phyloP scores from a whole-genome alignment of 1,284 basidiomycete species.

The Ceratobasidium sp. region DNA sequence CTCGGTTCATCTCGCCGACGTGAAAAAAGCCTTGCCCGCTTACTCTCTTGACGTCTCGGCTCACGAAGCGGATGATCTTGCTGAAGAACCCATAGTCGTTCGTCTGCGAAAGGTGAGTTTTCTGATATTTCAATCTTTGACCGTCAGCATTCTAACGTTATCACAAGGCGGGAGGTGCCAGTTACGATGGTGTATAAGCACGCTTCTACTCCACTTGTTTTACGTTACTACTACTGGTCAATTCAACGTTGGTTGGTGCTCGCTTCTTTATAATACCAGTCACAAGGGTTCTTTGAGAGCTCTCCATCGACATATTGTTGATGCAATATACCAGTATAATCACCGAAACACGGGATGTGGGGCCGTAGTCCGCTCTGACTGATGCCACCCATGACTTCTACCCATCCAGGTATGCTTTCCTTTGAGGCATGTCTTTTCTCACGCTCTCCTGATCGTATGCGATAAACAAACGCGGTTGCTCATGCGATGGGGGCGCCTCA shows the following conservation, averaged over 20 bases:
- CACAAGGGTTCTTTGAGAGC: background rate
- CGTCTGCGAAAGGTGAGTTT: constrained; percentile 72
- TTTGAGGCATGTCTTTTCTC: constrained; percentile 1
- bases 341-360: too few species aligned
- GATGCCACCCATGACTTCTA: background rate
- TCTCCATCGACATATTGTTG: too few species aligned
- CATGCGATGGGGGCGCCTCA: constrained; percentile 12
- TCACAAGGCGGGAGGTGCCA: constrained; percentile 44
- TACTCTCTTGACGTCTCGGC: constrained; percentile 88
- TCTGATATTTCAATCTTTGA: background rate
- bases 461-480: background rate
- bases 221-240: constrained; percentile 4
- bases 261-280: background rate
- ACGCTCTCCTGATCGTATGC: constrained; percentile 12
- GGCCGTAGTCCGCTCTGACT: background rate
- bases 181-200: constrained; percentile 44
- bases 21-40: constrained; percentile 77
- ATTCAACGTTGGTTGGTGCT: constrained; percentile 12
- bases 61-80: constrained; percentile 77
- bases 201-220: background rate
- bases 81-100: constrained; percentile 77
- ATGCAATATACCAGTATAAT: too few species aligned
- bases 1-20: constrained; percentile 85
- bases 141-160: constrained; percentile 11
- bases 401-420: background rate